A percentile compares a stretch with the other conserved stretches of the same genome.
phyloP scores from a whole-genome alignment of 2,329 filamentous ascomycete genomes.

The Fusarium annulatum region DNA sequence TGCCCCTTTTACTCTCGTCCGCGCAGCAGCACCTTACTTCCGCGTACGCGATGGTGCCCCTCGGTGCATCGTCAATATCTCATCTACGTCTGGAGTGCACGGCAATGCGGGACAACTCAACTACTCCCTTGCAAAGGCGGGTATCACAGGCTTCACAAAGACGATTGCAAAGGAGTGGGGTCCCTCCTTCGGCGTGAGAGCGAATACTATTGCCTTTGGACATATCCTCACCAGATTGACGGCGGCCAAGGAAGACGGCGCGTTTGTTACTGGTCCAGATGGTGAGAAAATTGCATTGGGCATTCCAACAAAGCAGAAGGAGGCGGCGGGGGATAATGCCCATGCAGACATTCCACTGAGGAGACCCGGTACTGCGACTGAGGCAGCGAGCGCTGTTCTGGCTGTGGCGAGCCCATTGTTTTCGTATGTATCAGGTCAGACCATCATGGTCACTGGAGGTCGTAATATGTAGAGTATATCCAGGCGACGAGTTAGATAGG shows the following conservation, averaged over 20 bases:
- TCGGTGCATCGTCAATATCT: conserved; percentile 85
- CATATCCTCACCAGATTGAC: conserved; percentile 84
- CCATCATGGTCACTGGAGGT: conserved; percentile 86
- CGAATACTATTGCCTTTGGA: conserved; percentile 88
- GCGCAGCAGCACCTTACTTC: conserved; percentile 86
- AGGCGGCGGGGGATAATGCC: conserved; percentile 53
- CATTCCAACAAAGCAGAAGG: conserved; percentile 72
- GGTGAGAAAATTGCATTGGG: conserved; percentile 80
- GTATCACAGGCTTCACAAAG: conserved; percentile 84
- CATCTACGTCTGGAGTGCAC: conserved; percentile 82
- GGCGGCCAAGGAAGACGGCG: conserved; percentile 84
- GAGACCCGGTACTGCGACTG: conserved; percentile 79
- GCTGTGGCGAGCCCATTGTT: conserved; percentile 85
- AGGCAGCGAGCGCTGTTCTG: conserved; percentile 82
- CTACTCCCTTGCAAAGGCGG: conserved; percentile 87
- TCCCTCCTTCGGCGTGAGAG: conserved; percentile 81
- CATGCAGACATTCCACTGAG: conserved; percentile 81
- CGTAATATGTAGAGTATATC: conserved; percentile 62
- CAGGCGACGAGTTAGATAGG: not conserved
- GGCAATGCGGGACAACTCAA: conserved; percentile 94
- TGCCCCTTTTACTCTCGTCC: conserved; percentile 85
- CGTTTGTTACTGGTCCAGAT: conserved; percentile 79
- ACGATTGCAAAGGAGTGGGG: conserved; percentile 95
- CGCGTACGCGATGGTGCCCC: conserved; percentile 85
- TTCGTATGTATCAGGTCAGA: conserved; percentile 87